These are phyloP conservation scores for Edaphochlamys debaryana DNA, from an alignment of 139 green algal species.

Conservation along the genomic window DNA sequence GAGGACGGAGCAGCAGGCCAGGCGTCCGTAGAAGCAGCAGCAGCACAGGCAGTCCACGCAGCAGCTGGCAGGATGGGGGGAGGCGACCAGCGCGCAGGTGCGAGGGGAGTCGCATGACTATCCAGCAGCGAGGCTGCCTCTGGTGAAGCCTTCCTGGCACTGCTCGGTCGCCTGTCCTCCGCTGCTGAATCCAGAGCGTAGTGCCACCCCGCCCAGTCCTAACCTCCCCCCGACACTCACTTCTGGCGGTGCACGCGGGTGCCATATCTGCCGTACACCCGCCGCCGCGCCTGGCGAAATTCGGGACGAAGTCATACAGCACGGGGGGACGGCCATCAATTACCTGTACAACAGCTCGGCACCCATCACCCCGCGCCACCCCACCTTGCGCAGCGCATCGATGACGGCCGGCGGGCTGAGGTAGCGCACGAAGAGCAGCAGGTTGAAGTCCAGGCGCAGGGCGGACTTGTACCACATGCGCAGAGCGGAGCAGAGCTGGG, in stretches of 20 bases:
- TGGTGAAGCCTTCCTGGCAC: too few relatives aligned
- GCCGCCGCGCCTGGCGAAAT: not conserved
- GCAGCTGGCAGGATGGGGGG: not conserved
- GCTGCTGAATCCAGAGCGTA: too few relatives aligned
- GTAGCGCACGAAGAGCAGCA: not conserved
- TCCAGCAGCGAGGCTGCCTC: too few relatives aligned
- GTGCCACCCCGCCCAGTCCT: too few relatives aligned
- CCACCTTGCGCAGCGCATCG: not conserved
- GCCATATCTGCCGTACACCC: conserved; percentile 22
- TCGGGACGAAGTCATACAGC: too few relatives aligned
- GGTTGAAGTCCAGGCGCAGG: conserved; percentile 23
- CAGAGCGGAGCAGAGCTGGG: not conserved
- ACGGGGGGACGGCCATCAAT: too few relatives aligned
- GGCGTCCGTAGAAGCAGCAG: conserved; percentile 30
- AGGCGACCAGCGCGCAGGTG: not conserved
- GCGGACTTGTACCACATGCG: not conserved
- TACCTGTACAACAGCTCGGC: too few relatives aligned
- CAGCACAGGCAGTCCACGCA: conserved; percentile 10
- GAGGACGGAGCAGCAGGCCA: not conserved
- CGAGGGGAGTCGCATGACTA: not conserved
- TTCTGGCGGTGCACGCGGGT: conserved; percentile 5
- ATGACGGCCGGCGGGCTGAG: not conserved
- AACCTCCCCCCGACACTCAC: too few relatives aligned
- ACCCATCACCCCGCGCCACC: too few relatives aligned
- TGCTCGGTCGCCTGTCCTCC: too few relatives aligned